Percentiles rank a stretch among this genome's conserved stretches.
Conservation (phyloP, 1,139 yeast genomes). For the Debaryomyces sp. region DNA sequence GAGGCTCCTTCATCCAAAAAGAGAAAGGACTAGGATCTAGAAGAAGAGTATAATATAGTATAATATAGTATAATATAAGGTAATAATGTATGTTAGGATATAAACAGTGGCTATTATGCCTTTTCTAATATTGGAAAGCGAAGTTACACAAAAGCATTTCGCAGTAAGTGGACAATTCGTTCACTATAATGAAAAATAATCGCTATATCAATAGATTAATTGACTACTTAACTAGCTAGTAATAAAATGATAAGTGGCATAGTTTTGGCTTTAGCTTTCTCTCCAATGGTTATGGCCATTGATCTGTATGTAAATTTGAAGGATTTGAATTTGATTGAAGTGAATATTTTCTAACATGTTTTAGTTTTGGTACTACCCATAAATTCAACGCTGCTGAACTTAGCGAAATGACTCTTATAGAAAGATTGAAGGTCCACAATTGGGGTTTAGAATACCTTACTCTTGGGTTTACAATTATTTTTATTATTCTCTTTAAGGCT, state of each 20-base stretch:
- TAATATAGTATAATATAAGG: background rate
- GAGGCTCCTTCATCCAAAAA: constrained; percentile 24
- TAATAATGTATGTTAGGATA: background rate
- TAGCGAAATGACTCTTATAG: constrained; percentile 46
- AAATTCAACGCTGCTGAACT: constrained; percentile 55
- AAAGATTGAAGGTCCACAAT: constrained; percentile 58
- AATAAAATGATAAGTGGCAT: constrained; percentile 2
- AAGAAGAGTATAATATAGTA: background rate
- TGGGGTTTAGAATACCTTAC: constrained; percentile 77
- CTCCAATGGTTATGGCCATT: constrained; percentile 10
- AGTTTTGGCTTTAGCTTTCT: constrained; percentile 2
- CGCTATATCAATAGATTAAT: background rate
- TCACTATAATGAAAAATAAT: background rate
- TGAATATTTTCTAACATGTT: constrained; percentile 2
- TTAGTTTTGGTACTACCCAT: constrained; percentile 23
- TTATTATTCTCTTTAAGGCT: constrained; percentile 49
- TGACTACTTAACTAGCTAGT: background rate
- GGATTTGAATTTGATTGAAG: background rate
- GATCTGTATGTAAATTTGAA: constrained; percentile 11
- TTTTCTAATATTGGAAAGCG: background rate
- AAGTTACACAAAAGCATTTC: constrained; percentile 11
- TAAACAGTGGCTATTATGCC: background rate
- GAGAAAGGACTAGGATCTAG: constrained; percentile 20
- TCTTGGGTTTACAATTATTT: constrained; percentile 48
- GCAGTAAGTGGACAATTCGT: background rate